These are phyloP conservation scores for Metrosideros polymorpha DNA, from an alignment of 441 rosid genomes.

Conservation along the genomic window DNA sequence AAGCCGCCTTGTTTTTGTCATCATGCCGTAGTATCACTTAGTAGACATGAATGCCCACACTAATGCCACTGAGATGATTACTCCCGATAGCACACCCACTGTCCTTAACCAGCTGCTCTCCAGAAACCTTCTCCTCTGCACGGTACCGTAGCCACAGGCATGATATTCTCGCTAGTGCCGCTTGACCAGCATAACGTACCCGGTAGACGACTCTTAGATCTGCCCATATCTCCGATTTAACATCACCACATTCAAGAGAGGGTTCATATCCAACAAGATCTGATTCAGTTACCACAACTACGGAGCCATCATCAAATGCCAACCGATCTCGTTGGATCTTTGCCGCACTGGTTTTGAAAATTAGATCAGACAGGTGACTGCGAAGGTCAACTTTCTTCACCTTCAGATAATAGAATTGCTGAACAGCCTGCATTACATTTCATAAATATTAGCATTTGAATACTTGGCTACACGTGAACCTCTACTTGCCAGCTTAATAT, in stretches of 20 bases:
- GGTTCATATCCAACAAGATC: conserved; percentile 78
- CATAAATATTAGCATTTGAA: not conserved
- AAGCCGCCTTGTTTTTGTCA: not conserved
- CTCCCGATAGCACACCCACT: conserved; percentile 26
- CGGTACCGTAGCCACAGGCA: conserved; percentile 67
- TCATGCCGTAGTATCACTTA: conserved; percentile 11
- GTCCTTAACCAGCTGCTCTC: conserved; percentile 27
- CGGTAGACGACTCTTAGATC: conserved; percentile 66
- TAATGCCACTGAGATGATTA: conserved; percentile 54
- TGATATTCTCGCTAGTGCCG: conserved; percentile 79
- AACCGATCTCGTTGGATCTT: conserved; percentile 28
- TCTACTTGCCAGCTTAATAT: not conserved
- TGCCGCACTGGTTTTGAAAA: conserved; percentile 22
- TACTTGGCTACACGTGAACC: not conserved
- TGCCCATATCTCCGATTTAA: conserved; percentile 61
- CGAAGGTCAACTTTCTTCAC: conserved; percentile 20
- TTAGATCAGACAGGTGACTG: conserved; percentile 11
- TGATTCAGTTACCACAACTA: conserved; percentile 66
- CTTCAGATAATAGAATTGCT: conserved; percentile 49
- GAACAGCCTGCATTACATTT: conserved; percentile 56
- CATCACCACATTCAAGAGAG: conserved; percentile 17
- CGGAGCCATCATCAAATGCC: conserved; percentile 74
- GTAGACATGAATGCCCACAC: conserved; percentile 83
- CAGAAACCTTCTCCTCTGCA: conserved; percentile 43
- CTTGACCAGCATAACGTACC: conserved; percentile 65